phyloP scores from a whole-genome alignment of 768 basidiomycete genomes.

The Phylloporus scabripes region DNA sequence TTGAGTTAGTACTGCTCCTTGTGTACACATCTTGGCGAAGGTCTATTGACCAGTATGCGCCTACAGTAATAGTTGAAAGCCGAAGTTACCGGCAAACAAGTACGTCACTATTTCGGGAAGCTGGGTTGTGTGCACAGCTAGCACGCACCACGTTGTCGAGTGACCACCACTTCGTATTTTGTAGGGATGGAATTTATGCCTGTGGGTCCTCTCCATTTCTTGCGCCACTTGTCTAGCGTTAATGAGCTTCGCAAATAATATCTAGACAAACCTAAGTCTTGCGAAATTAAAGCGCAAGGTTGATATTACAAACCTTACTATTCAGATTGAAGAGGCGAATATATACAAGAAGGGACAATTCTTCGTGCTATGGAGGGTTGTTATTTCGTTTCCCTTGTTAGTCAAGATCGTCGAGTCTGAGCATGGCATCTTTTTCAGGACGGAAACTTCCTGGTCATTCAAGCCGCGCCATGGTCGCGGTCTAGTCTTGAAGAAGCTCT shows the following conservation, averaged over 20 bases:
- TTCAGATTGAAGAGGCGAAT: slow-evolving; percentile 11
- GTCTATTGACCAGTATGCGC: too few species aligned
- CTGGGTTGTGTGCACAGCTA: slow-evolving; percentile 8
- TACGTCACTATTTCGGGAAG: too few species aligned
- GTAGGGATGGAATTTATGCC: slow-evolving; percentile 24
- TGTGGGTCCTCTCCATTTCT: slow-evolving; percentile 23
- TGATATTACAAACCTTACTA: slow-evolving; percentile 22
- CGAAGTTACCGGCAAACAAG: too few species aligned
- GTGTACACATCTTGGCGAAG: background rate
- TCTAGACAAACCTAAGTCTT: slow-evolving; percentile 18
- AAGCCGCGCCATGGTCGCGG: slow-evolving; percentile 29
- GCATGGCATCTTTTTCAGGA: slow-evolving; percentile 12
- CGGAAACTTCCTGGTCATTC: slow-evolving; percentile 25
- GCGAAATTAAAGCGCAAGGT: slow-evolving; percentile 19
- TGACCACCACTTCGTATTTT: background rate
- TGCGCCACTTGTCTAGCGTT: background rate
- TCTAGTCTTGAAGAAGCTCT: background rate
- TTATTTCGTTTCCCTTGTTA: background rate
- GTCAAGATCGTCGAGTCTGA: slow-evolving; percentile 3
- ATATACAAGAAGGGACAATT: slow-evolving; percentile 13
- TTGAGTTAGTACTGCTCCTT: background rate
- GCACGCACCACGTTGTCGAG: background rate
- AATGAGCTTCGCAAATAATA: background rate
- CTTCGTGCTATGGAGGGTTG: slow-evolving; percentile 22
- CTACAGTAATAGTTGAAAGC: too few species aligned